Conservation (phyloP, 306 rosid species). For the Abrus pulchellus region DNA sequence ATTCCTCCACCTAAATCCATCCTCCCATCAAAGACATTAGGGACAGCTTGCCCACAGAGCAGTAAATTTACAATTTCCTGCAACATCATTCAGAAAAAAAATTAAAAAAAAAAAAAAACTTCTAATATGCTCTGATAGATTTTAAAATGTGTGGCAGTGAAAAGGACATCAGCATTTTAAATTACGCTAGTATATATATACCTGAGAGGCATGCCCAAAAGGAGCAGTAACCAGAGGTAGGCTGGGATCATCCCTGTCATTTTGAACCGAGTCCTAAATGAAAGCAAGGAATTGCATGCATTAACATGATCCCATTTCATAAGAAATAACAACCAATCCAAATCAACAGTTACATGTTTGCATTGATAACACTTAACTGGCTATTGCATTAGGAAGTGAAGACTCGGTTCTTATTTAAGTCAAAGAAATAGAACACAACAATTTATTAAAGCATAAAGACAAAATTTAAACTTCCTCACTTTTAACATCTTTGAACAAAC, state of each 20-base stretch:
- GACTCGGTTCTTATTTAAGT: background rate
- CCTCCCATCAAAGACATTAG: constrained; percentile 85
- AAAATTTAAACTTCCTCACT: background rate
- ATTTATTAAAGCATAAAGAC: background rate
- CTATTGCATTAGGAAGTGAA: constrained; percentile 14
- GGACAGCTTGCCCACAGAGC: constrained; percentile 88
- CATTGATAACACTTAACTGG: background rate
- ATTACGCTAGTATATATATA: constrained; percentile 36
- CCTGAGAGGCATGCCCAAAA: constrained; percentile 96
- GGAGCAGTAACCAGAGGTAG: constrained; percentile 91
- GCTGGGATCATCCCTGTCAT: constrained; percentile 90
- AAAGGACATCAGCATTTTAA: constrained; percentile 11
- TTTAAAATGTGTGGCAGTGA: constrained; percentile 17
- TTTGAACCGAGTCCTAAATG: constrained; percentile 75
- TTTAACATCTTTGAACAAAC: background rate
- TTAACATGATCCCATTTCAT: constrained; percentile 22
- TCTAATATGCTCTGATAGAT: constrained; percentile 29
- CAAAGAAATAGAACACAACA: background rate
- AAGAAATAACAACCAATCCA: constrained; percentile 32
- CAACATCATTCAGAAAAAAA: constrained; percentile 42
- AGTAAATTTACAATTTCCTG: constrained; percentile 92
- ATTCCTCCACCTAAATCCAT: constrained; percentile 91
- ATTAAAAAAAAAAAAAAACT: background rate
- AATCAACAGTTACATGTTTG: background rate
- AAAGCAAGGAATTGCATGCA: constrained; percentile 22